These are phyloP conservation scores for Ustilago lituana DNA, from an alignment of 1,284 basidiomycete species.

Conservation along the genomic window DNA sequence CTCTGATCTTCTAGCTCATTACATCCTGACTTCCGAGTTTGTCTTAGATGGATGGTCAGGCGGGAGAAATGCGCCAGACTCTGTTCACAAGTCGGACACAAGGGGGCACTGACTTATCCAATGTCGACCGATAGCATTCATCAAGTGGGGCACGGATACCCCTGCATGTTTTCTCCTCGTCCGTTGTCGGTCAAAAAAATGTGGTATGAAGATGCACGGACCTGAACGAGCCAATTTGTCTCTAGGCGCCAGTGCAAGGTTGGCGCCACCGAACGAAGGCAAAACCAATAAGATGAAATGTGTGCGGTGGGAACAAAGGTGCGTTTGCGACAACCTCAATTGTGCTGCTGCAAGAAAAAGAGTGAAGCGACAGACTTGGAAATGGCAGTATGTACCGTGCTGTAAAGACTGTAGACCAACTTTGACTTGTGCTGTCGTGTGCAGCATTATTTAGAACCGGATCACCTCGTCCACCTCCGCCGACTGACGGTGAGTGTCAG, in stretches of 20 bases:
- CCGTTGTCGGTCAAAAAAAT: not conserved
- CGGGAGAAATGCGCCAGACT: too few relatives aligned
- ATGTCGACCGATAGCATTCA: not conserved
- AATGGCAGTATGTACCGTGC: too few relatives aligned
- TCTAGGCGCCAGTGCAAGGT: not conserved
- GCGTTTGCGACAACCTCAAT: too few relatives aligned
- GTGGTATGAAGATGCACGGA: too few relatives aligned
- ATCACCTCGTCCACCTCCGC: constrained; percentile 24
- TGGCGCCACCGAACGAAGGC: not conserved
- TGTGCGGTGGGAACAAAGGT: too few relatives aligned
- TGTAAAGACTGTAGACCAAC: too few relatives aligned
- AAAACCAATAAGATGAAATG: not conserved
- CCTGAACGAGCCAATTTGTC: too few relatives aligned
- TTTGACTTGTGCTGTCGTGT: too few relatives aligned
- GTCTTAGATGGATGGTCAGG: too few relatives aligned
- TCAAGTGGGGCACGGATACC: constrained; percentile 11
- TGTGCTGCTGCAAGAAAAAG: not conserved
- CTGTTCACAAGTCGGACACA: too few relatives aligned
- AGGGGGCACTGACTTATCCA: constrained; percentile 1
- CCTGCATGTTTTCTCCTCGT: constrained; percentile 9
- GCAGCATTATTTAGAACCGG: constrained; percentile 17
- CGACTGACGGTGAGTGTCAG: not conserved
- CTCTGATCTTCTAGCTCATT: too few relatives aligned
- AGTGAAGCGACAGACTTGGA: not conserved
- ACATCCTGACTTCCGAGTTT: too few relatives aligned